phyloP scores from a whole-genome alignment of 768 basidiomycete genomes.

The Lyophyllum decastes region DNA sequence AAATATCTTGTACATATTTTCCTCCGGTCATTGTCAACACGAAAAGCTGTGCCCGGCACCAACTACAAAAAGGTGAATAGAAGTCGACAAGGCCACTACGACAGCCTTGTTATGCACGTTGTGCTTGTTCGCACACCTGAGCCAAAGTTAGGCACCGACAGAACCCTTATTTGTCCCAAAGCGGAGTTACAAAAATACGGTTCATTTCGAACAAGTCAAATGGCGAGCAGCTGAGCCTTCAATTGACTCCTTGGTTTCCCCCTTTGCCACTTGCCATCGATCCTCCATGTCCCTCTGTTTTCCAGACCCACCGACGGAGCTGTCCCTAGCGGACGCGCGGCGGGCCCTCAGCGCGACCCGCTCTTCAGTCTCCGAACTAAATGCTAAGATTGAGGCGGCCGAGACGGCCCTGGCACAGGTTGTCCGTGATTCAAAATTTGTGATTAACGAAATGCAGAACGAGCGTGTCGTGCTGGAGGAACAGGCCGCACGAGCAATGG shows the following conservation, averaged over 20 bases:
- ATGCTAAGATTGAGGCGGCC: constrained; percentile 49
- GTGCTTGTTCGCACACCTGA: no score
- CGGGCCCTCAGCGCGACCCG: constrained; percentile 39
- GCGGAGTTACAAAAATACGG: constrained; percentile 20
- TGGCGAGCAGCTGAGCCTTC: not conserved
- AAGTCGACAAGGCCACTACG: not conserved
- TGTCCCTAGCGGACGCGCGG: constrained; percentile 54
- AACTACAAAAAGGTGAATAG: not conserved
- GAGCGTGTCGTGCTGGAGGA: constrained; percentile 53
- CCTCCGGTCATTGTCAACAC: not conserved
- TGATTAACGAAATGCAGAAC: constrained; percentile 54
- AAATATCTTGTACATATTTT: constrained; percentile 7
- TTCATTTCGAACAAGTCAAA: constrained; percentile 13
- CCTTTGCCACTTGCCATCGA: constrained; percentile 13
- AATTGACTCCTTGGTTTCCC: constrained; percentile 1
- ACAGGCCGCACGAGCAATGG: constrained; percentile 48
- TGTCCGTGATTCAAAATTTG: constrained; percentile 51
- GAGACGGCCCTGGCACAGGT: constrained; percentile 60
- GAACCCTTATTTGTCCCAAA: constrained; percentile 3
- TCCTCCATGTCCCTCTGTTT: constrained; percentile 32
- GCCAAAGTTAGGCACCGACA: not conserved
- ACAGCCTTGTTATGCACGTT: not conserved
- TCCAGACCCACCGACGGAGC: constrained; percentile 61
- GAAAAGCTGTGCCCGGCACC: not conserved
- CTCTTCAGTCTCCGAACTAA: constrained; percentile 35